Evolutionary conservation across 306 rosid genomes (phyloP).

Genomic region (Datisca glomerata): DNA sequence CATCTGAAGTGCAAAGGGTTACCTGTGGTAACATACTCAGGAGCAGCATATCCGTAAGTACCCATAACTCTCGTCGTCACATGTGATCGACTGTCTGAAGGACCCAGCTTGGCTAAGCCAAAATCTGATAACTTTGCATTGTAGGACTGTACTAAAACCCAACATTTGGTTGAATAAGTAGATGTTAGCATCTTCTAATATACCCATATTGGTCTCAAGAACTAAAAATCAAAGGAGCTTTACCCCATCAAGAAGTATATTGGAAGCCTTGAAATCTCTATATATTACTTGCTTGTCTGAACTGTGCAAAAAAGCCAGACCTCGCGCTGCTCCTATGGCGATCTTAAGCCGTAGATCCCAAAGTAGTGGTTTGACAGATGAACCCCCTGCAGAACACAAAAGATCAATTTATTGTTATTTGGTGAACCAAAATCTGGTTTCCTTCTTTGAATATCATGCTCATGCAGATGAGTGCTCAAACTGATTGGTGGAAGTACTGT

Average conservation of each 20-base stretch:
- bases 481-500: background rate
- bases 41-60: conserved; percentile 96
- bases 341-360: conserved; percentile 86
- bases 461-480: background rate
- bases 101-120: conserved; percentile 92
- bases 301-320: conserved; percentile 78
- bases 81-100: conserved; percentile 93
- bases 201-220: background rate
- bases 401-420: too few relatives aligned
- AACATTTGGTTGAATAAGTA: background rate
- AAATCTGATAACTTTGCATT: conserved; percentile 91
- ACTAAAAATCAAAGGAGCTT: conserved; percentile 7
- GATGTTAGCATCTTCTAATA: too few relatives aligned
- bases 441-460: too few relatives aligned
- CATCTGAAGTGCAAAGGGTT: background rate
- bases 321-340: conserved; percentile 93
- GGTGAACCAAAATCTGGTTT: too few relatives aligned
- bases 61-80: conserved; percentile 96
- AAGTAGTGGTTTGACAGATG: conserved; percentile 64
- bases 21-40: conserved; percentile 92
- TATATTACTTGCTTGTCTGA: conserved; percentile 79
- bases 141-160: conserved; percentile 42
- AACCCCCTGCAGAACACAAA: conserved; percentile 45
- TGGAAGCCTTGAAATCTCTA: conserved; percentile 93
- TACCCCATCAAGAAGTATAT: conserved; percentile 88